Conservation (phyloP, 208 protist genomes). For the Strigomonas culicis region DNA sequence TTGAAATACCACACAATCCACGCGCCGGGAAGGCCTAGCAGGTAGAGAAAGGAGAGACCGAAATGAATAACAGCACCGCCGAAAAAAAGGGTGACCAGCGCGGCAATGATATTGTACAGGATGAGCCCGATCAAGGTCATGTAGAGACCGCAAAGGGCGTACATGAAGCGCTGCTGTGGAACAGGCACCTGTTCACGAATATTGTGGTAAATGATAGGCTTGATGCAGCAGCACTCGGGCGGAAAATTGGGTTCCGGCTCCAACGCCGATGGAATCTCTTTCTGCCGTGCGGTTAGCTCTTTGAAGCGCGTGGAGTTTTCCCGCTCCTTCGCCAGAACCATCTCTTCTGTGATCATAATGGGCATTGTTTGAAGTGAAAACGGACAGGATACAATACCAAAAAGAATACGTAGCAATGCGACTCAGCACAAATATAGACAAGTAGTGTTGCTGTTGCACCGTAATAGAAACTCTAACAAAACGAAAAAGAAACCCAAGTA, state of each 20-base stretch:
- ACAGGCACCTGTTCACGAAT: conserved; percentile 74
- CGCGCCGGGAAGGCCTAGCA: conserved; percentile 73
- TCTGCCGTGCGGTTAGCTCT: conserved; percentile 31
- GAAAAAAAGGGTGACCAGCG: conserved; percentile 49
- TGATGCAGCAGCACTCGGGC: conserved; percentile 77
- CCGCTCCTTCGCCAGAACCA: conserved; percentile 75
- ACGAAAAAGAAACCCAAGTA: too few species aligned
- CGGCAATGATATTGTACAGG: conserved; percentile 69
- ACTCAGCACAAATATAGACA: background rate
- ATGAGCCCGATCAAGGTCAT: conserved; percentile 60
- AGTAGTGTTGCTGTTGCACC: background rate
- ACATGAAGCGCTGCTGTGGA: conserved; percentile 74
- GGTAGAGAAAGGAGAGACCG: conserved; percentile 80
- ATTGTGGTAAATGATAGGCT: conserved; percentile 83
- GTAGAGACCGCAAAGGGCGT: conserved; percentile 70
- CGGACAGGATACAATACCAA: too few species aligned
- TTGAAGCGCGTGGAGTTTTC: conserved; percentile 49
- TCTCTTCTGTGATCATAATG: conserved; percentile 42
- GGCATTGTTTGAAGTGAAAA: background rate
- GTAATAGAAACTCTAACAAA: background rate
- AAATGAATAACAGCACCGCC: conserved; percentile 56
- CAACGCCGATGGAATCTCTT: conserved; percentile 18
- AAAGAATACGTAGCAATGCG: too few species aligned
- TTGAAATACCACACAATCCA: conserved; percentile 88
- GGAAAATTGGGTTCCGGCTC: conserved; percentile 80